Conservation (phyloP, 805 yeast genomes). For the Candida krabiensis region DNA sequence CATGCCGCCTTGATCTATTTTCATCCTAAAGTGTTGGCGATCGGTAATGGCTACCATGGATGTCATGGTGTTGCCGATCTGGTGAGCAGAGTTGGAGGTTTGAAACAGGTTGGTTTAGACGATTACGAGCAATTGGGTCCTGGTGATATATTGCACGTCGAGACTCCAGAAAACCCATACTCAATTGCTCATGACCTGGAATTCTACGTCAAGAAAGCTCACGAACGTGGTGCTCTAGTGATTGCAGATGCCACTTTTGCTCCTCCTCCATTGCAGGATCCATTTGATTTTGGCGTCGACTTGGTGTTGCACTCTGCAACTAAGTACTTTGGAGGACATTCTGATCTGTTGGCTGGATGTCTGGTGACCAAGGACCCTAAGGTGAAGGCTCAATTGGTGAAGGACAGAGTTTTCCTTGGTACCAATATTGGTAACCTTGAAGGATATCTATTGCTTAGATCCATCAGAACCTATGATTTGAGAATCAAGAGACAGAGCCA, state of each 20-base stretch:
- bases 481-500: slow-evolving; percentile 67
- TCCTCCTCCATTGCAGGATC: slow-evolving; percentile 85
- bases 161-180: slow-evolving; percentile 86
- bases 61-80: slow-evolving; percentile 69
- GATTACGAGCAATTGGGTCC: slow-evolving; percentile 47
- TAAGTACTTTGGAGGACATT: slow-evolving; percentile 94
- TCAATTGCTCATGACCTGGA: slow-evolving; percentile 66
- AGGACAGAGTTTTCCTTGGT: slow-evolving; percentile 73
- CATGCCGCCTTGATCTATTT: slow-evolving; percentile 67
- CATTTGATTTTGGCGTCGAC: slow-evolving; percentile 83
- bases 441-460: slow-evolving; percentile 69
- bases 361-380: slow-evolving; percentile 60
- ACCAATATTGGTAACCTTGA: slow-evolving; percentile 80
- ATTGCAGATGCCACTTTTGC: slow-evolving; percentile 88
- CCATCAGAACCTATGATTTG: slow-evolving; percentile 76
- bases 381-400: slow-evolving; percentile 45
- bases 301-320: slow-evolving; percentile 92
- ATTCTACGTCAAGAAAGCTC: slow-evolving; percentile 68
- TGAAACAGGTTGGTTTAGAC: slow-evolving; percentile 50
- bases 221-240: slow-evolving; percentile 69
- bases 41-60: slow-evolving; percentile 87
- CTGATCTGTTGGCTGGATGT: slow-evolving; percentile 83
- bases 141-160: slow-evolving; percentile 82
- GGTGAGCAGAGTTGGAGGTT: slow-evolving; percentile 58
- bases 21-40: slow-evolving; percentile 70